Base-by-base conservation (phyloP, 2,329 filamentous ascomycete species). In the Cylindrodendrum hubeiense region DNA sequence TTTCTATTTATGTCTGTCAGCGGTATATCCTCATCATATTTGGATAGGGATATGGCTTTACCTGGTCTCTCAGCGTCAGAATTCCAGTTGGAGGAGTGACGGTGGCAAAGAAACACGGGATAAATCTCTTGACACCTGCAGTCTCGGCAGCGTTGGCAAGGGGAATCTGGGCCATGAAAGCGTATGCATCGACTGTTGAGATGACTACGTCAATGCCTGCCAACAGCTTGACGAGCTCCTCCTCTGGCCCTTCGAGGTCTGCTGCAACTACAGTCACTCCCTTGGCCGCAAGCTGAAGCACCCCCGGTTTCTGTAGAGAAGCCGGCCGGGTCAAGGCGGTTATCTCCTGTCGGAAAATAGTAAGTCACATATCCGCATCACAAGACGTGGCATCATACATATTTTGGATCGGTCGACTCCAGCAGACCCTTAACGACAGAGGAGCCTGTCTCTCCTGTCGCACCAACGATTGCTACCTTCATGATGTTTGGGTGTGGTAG, bases 1-100 rank as follows among this genome's bases (percentile, higher is more conserved):
- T 77, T 89, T 89, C 72, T 75, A 17, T 37, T 15, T 2, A 1
- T 5, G 34, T 1, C 12, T 15, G 15, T 37, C 13, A 37, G 34
- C 15, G 6, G 1, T 4, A 15, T 17, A 4, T 5, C 5, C 15
- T 5, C 5, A 15, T 17, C 6, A 37, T n/a, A 17, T 4, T 37
- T 17, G 34, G 28, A 37, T 4, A 37, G 3, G 3, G 34, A 15
- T 5, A 17, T 4, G 6, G 12, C 37, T n/a, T 41, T 30, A 55
- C 59, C 30, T 19, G 44, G 17, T 62, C 59, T 44, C 52, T 19
- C 15, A 56, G 22, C 10, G 28, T 22, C 53, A 63, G 50, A 4
- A 63, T 43, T 2, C 60, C 60, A 3, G 30, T 39, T 24, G 52
- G 22, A 5, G 53, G 52, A 1, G 33, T 22, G 15, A 33, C 13